Conservation (phyloP, 176 grass and related monocot genomes). For the Eremochloa ophiuroides region DNA sequence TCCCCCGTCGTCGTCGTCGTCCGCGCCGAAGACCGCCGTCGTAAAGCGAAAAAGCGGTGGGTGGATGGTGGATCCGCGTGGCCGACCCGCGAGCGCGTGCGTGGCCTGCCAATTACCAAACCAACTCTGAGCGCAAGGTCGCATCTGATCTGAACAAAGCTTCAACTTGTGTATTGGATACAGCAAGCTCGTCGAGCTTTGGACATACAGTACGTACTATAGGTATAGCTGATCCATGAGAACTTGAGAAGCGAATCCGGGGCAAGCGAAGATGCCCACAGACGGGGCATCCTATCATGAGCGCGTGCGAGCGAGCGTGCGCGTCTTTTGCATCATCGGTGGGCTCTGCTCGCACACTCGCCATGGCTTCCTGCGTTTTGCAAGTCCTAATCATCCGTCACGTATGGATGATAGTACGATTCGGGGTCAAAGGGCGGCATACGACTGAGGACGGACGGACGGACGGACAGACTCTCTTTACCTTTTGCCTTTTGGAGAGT, state of each 20-base stretch:
- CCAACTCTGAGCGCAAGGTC: neutral
- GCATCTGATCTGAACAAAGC: neutral
- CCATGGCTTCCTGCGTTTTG: neutral
- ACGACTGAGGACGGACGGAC: neutral
- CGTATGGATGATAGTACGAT: neutral
- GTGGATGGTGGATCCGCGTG: neutral
- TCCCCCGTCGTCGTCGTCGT: neutral
- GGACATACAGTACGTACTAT: too few relatives aligned
- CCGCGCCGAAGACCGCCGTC: neutral
- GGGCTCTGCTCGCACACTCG: neutral
- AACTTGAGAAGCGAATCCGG: too few relatives aligned
- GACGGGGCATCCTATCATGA: neutral
- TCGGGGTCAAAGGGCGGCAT: neutral
- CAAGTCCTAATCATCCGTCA: neutral
- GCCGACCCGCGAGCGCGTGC: neutral
- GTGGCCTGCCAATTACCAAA: neutral
- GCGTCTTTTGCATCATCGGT: neutral
- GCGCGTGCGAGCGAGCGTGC: neutral
- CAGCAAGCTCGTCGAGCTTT: too few relatives aligned
- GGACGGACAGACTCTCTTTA: neutral
- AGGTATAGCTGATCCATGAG: too few relatives aligned
- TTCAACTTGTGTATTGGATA: neutral
- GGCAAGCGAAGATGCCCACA: neutral
- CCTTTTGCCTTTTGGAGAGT: neutral
- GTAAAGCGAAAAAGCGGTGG: neutral